phyloP scores from a whole-genome alignment of 768 basidiomycete genomes.

The Mrakia hoshinonis region DNA sequence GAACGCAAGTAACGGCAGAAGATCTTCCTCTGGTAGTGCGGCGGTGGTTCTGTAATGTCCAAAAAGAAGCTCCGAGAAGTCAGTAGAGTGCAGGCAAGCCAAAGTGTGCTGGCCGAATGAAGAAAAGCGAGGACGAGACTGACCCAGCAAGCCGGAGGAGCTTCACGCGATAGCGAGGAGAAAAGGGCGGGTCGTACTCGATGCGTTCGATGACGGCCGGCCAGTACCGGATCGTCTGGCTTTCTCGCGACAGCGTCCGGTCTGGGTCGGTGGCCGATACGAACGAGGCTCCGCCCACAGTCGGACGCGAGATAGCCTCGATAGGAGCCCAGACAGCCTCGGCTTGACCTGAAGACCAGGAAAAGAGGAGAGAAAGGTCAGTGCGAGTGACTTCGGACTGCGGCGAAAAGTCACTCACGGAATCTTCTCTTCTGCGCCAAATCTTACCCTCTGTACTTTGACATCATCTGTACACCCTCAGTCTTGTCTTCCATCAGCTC shows the following conservation, averaged over 20 bases:
- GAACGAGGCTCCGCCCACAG: no score
- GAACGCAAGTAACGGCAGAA: not conserved
- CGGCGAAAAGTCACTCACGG: not conserved
- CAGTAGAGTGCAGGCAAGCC: no score
- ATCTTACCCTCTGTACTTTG: not conserved
- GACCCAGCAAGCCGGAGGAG: not conserved
- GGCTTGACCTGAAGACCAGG: not conserved
- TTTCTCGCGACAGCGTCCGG: not conserved
- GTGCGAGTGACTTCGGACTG: not conserved
- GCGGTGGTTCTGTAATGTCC: no score
- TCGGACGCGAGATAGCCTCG: not conserved
- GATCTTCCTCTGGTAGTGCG: not conserved
- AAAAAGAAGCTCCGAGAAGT: no score
- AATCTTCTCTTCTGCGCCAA: not conserved
- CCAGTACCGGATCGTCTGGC: not conserved
- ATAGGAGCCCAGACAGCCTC: slow-evolving; percentile 7
- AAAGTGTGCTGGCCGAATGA: no score
- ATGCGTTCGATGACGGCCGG: not conserved
- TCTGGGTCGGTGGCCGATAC: no score
- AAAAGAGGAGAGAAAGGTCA: no score
- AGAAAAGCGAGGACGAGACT: no score
- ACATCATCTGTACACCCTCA: not conserved
- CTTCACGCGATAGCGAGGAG: not conserved
- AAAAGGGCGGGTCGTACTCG: not conserved
- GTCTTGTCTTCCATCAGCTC: no score